A percentile compares a stretch with the other conserved stretches of the same genome.
Evolutionary conservation across 192 early-diverging fungal genomes (phyloP).

Genomic region (Linnemannia hyalina): DNA sequence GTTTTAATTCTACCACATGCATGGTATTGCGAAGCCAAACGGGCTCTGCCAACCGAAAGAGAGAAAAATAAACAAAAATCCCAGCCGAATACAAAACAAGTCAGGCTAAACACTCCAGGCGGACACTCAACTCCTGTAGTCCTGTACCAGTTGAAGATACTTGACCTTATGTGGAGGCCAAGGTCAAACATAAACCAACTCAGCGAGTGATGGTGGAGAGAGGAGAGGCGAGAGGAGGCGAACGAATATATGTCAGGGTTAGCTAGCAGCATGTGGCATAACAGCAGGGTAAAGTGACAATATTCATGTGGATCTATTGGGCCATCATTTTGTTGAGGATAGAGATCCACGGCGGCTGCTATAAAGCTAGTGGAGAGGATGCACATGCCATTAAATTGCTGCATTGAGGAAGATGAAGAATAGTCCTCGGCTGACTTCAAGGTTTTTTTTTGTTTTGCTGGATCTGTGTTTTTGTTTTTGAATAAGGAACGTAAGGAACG

Average conservation of each 20-base stretch:
- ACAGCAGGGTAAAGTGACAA: conserved; percentile 5
- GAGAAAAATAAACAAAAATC: background rate
- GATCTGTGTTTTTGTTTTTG: background rate
- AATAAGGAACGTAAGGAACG: background rate
- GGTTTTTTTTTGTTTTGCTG: background rate
- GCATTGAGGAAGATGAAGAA: background rate
- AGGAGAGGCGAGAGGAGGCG: background rate
- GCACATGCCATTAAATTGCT: background rate
- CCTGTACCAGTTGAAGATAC: background rate
- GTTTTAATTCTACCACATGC: background rate
- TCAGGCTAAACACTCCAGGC: background rate
- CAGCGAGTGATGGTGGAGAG: background rate
- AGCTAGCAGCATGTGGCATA: background rate
- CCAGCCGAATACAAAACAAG: background rate
- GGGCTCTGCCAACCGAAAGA: conserved; percentile 1
- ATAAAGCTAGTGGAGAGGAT: background rate
- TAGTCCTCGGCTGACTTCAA: background rate
- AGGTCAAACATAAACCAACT: background rate
- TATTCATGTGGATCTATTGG: background rate
- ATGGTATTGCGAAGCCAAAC: conserved; percentile 2
- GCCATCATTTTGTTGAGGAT: background rate
- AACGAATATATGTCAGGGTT: background rate
- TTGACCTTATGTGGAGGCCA: background rate
- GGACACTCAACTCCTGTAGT: conserved; percentile 2
- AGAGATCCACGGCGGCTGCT: background rate